Evolutionary conservation across 78 protist species (phyloP).

Genomic region (Planoprotostelium fungivorum): DNA sequence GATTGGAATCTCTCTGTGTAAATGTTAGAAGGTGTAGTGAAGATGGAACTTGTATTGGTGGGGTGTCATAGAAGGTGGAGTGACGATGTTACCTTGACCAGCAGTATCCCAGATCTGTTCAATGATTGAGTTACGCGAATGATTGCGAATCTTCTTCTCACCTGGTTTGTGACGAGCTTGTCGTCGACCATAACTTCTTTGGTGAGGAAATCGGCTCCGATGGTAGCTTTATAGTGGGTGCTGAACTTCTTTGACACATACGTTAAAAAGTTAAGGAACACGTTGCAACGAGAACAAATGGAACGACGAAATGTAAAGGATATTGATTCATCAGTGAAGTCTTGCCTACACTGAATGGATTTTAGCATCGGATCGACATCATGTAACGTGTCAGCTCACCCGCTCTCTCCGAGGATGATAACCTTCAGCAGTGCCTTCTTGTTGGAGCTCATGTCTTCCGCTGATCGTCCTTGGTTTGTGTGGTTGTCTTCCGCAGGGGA

Average conservation of each 20-base stretch:
- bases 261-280: neutral
- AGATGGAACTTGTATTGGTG: too few species aligned
- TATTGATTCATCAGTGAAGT: slow-evolving; percentile 21
- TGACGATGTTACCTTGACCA: neutral
- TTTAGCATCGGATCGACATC: neutral
- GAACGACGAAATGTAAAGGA: neutral
- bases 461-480: too few species aligned
- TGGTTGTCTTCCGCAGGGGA: too few species aligned
- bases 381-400: neutral
- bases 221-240: slow-evolving; percentile 10
- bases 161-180: slow-evolving; percentile 6
- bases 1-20: slow-evolving; percentile 19
- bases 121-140: neutral
- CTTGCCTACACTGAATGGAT: slow-evolving; percentile 9
- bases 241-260: slow-evolving; percentile 11
- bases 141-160: neutral
- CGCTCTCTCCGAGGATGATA: neutral
- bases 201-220: slow-evolving; percentile 31
- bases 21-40: too few species aligned
- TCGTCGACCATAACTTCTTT: neutral
- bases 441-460: neutral
- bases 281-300: too few species aligned
- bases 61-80: too few species aligned
- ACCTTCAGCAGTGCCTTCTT: neutral
- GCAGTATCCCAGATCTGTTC: neutral